phyloP scores from a whole-genome alignment of 116 monocot species.

The Dioscorea cayenensis region DNA sequence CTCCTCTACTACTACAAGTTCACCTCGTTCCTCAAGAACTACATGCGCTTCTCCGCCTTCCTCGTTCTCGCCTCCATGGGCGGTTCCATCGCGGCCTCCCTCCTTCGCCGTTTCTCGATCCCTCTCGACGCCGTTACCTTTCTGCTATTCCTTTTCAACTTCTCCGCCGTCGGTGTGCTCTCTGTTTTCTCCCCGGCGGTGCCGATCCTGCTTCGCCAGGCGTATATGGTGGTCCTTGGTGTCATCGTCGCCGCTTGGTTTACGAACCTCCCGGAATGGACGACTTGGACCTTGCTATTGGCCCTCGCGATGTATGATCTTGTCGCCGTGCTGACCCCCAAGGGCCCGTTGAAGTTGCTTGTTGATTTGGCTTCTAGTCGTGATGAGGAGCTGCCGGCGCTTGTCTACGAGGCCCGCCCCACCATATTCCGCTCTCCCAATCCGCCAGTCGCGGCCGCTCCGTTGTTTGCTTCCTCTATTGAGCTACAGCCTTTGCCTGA shows the following conservation, averaged over 20 bases:
- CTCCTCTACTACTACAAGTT: slow-evolving; percentile 90
- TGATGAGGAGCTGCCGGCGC: slow-evolving; percentile 85
- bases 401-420: slow-evolving; percentile 87
- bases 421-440: slow-evolving; percentile 10
- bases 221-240: slow-evolving; percentile 70
- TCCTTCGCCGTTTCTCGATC: slow-evolving; percentile 45
- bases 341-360: slow-evolving; percentile 73
- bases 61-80: slow-evolving; percentile 93
- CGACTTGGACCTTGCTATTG: slow-evolving; percentile 78
- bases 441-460: slow-evolving; percentile 1
- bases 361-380: slow-evolving; percentile 74
- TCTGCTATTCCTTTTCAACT: slow-evolving; percentile 61
- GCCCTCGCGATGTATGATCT: slow-evolving; percentile 81
- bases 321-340: slow-evolving; percentile 80
- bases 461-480: slow-evolving; percentile 11
- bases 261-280: slow-evolving; percentile 87
- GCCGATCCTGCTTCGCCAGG: slow-evolving; percentile 71
- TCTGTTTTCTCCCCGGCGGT: slow-evolving; percentile 50
- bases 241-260: slow-evolving; percentile 86
- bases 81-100: slow-evolving; percentile 58
- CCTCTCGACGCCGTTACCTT: slow-evolving; percentile 60
- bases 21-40: slow-evolving; percentile 64
- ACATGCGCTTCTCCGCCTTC: slow-evolving; percentile 92
- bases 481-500: slow-evolving; percentile 35
- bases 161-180: slow-evolving; percentile 56